A percentile compares a stretch with the other conserved stretches of the same genome.
Evolutionary conservation across 352 stramenopile genomes (phyloP).

Genomic region (Phytophthora crassamura): DNA sequence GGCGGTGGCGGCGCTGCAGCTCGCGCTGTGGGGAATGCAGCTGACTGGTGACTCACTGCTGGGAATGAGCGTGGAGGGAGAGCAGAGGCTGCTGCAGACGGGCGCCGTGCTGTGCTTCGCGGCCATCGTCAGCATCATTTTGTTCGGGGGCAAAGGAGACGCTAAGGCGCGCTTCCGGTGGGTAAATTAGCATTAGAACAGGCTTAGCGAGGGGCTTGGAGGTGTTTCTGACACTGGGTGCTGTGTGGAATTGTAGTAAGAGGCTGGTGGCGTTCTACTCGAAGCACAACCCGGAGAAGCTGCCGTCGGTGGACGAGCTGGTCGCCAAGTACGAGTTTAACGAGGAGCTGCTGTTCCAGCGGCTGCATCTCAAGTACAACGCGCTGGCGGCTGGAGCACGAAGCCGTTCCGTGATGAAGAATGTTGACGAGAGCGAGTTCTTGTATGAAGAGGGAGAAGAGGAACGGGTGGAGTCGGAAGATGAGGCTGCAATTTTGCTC

Average conservation of each 20-base stretch:
- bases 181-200: conserved; percentile 9
- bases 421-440: conserved; percentile 60
- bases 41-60: conserved; percentile 47
- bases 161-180: conserved; percentile 56
- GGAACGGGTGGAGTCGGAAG: conserved; percentile 39
- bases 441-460: conserved; percentile 63
- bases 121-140: conserved; percentile 51
- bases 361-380: conserved; percentile 85
- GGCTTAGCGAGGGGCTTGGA: background rate
- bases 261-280: conserved; percentile 72
- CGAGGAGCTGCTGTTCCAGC: conserved; percentile 79
- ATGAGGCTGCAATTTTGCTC: conserved; percentile 4
- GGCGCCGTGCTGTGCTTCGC: conserved; percentile 55
- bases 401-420: conserved; percentile 44
- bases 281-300: conserved; percentile 78
- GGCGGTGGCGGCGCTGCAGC: conserved; percentile 61
- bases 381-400: conserved; percentile 47
- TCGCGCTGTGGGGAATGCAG: conserved; percentile 56
- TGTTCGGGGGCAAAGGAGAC: conserved; percentile 51
- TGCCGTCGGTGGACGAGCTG: conserved; percentile 65
- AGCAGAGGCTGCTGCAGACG: conserved; percentile 56
- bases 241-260: conserved; percentile 36
- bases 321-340: conserved; percentile 80
- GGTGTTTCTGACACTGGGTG: conserved; percentile 9
- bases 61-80: conserved; percentile 40